These are phyloP conservation scores for Coemansia sp. DNA, from an alignment of 192 early-diverging fungal genomes.

Conservation along the genomic window DNA sequence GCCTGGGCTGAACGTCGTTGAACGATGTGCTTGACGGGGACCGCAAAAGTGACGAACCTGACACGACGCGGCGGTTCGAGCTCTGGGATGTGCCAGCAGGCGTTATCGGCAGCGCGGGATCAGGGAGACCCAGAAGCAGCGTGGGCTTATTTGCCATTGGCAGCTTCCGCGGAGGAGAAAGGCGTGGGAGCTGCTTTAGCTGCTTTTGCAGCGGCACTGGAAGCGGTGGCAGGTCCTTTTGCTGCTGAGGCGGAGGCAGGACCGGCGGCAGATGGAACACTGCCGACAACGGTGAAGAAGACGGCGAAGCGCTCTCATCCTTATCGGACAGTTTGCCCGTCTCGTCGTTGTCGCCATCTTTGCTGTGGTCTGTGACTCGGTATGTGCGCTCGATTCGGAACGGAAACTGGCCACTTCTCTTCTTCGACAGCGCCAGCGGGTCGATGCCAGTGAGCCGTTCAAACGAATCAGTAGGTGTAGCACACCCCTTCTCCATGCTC, in stretches of 20 bases:
- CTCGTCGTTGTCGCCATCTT: conserved; percentile 31
- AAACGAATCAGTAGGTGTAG: conserved; percentile 38
- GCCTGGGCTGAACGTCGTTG: conserved; percentile 41
- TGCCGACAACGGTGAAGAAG: conserved; percentile 39
- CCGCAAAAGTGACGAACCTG: conserved; percentile 53
- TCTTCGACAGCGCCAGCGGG: conserved; percentile 28
- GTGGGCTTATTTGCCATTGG: conserved; percentile 30
- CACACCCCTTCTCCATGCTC: conserved; percentile 45
- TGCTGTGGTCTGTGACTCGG: conserved; percentile 37
- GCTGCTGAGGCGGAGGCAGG: conserved; percentile 41
- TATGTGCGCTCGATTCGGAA: conserved; percentile 51
- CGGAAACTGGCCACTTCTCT: conserved; percentile 23
- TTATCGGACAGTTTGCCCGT: conserved; percentile 16
- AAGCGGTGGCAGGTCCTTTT: conserved; percentile 47
- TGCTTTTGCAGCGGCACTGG: conserved; percentile 44
- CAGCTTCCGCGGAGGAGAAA: conserved; percentile 56
- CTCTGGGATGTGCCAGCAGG: conserved; percentile 33
- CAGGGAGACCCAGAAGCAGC: conserved; percentile 44
- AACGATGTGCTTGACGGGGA: conserved; percentile 53
- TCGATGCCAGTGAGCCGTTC: conserved; percentile 28
- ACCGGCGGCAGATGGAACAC: conserved; percentile 41
- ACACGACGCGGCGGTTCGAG: conserved; percentile 52
- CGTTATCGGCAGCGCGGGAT: conserved; percentile 33
- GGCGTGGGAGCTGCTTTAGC: conserved; percentile 48
- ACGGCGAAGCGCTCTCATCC: conserved; percentile 29